A percentile compares a stretch with the other conserved stretches of the same genome.
Evolutionary conservation across 768 basidiomycete genomes (phyloP).

Genomic region (Lyophyllum semitale): DNA sequence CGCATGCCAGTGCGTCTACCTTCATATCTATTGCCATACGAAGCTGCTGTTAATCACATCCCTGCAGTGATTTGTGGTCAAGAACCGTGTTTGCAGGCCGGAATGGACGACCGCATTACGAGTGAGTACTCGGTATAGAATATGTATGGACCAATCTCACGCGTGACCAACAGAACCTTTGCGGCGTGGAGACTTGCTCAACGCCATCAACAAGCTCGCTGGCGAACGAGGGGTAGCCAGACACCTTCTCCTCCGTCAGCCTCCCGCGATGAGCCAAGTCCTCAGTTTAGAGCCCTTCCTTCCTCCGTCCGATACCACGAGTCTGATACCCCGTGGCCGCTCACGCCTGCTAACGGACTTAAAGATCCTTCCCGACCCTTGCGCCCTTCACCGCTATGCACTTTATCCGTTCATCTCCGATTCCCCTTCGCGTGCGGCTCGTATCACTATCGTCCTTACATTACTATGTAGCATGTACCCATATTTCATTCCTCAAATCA

Average conservation of each 20-base stretch:
- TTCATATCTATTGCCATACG: too few species aligned
- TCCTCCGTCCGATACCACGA: neutral
- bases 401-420: too few species aligned
- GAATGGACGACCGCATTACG: constrained; percentile 79
- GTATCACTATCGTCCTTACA: too few species aligned
- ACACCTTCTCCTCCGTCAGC: constrained; percentile 28
- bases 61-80: constrained; percentile 89
- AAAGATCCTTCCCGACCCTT: neutral
- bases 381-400: too few species aligned
- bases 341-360: neutral
- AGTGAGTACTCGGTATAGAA: constrained; percentile 44
- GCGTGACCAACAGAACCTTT: constrained; percentile 60
- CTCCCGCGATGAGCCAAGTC: constrained; percentile 1
- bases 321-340: neutral
- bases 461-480: too few species aligned
- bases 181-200: constrained; percentile 75
- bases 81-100: constrained; percentile 50
- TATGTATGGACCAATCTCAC: constrained; percentile 7
- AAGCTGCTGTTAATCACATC: too few species aligned
- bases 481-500: too few species aligned
- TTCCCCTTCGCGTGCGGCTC: too few species aligned
- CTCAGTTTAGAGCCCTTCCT: neutral
- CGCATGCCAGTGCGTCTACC: constrained; percentile 92
- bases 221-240: constrained; percentile 55
- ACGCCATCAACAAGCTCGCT: constrained; percentile 80